Evolutionary conservation across 2,329 filamentous ascomycete species (phyloP).

Genomic region (Salinomyces thailandicus): DNA sequence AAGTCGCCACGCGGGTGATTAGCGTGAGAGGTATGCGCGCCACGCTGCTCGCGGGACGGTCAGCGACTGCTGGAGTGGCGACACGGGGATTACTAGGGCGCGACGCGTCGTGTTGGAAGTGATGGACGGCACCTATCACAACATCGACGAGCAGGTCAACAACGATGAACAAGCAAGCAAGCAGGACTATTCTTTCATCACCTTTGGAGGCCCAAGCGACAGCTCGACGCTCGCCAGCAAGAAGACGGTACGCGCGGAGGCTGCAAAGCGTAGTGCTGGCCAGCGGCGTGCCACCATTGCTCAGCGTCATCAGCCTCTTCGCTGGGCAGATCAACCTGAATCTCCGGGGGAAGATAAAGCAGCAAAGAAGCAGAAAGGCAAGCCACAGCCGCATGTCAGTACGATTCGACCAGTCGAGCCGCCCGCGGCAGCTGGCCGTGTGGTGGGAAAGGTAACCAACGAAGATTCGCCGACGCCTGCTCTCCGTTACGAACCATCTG

Average conservation of each 20-base stretch:
- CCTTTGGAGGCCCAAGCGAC: neutral
- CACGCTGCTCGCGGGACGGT: too few relatives aligned
- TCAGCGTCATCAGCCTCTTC: neutral
- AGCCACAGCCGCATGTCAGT: too few relatives aligned
- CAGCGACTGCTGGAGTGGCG: too few relatives aligned
- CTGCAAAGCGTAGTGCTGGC: neutral
- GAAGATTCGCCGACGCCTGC: neutral
- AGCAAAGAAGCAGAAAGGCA: neutral
- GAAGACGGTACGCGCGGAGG: neutral
- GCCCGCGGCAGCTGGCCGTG: neutral
- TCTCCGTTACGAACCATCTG: neutral
- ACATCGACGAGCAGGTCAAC: too few relatives aligned
- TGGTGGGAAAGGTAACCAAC: neutral
- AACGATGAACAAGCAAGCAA: neutral
- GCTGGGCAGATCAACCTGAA: neutral
- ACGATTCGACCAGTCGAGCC: neutral
- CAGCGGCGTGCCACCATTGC: neutral
- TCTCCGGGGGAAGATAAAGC: neutral
- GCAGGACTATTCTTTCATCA: neutral
- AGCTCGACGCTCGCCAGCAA: neutral
- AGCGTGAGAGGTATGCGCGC: too few relatives aligned
- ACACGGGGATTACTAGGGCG: too few relatives aligned
- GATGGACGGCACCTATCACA: too few relatives aligned
- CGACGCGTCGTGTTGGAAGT: too few relatives aligned
- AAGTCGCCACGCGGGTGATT: too few relatives aligned